Percentiles rank a stretch among this genome's conserved stretches.
Conservation (phyloP, 148 eudicot species). For the Amaranthus cruentus region DNA sequence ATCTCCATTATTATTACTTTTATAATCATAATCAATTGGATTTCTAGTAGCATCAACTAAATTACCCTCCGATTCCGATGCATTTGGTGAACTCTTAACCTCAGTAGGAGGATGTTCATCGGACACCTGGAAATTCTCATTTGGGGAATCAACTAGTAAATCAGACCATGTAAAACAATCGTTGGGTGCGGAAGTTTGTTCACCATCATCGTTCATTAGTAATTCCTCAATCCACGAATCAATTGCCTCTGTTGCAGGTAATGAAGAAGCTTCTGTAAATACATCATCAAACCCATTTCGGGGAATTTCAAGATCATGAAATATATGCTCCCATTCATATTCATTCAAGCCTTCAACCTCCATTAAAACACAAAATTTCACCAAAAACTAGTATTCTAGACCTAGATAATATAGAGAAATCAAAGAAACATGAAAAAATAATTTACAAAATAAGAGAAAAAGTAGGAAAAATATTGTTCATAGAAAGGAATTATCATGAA, state of each 20-base stretch:
- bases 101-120: background rate
- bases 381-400: background rate
- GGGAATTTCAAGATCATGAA: slow-evolving; percentile 15
- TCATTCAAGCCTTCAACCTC: slow-evolving; percentile 13
- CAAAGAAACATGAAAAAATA: background rate
- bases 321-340: slow-evolving; percentile 31
- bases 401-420: background rate
- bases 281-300: slow-evolving; percentile 7
- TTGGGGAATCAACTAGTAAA: slow-evolving; percentile 32
- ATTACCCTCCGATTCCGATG: slow-evolving; percentile 21
- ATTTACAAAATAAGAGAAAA: slow-evolving; percentile 3
- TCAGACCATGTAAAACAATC: slow-evolving; percentile 17
- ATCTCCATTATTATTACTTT: background rate
- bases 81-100: slow-evolving; percentile 15
- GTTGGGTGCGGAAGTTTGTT: background rate
- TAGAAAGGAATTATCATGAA: background rate
- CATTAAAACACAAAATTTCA: background rate
- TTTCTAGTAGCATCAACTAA: background rate
- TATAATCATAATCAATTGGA: background rate
- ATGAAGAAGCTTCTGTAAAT: background rate
- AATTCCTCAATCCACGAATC: slow-evolving; percentile 43
- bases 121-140: slow-evolving; percentile 16
- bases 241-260: background rate
- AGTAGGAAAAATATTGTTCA: background rate
- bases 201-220: slow-evolving; percentile 46